phyloP scores from a whole-genome alignment of 768 basidiomycete genomes.

The Podaxis sp. region DNA sequence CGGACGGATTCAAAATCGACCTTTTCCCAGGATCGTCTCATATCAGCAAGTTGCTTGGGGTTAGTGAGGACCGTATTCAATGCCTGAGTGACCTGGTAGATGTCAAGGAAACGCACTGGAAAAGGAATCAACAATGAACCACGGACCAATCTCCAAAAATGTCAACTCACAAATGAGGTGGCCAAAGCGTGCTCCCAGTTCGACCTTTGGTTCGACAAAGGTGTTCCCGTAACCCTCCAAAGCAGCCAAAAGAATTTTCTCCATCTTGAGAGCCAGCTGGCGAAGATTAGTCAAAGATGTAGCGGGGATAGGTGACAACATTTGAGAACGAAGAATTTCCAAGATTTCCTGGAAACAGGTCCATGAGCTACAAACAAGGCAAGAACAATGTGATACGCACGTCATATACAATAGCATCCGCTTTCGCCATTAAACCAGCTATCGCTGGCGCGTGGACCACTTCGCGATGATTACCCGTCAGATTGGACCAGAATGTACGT shows the following conservation, averaged over 20 bases:
- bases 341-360: constrained; percentile 67
- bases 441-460: constrained; percentile 88
- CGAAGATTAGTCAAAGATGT: constrained; percentile 69
- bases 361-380: constrained; percentile 15
- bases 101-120: constrained; percentile 85
- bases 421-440: constrained; percentile 85
- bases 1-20: constrained; percentile 90
- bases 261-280: constrained; percentile 87
- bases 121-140: constrained; percentile 14
- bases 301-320: constrained; percentile 74
- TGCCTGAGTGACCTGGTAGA: constrained; percentile 90
- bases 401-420: constrained; percentile 88
- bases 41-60: constrained; percentile 79
- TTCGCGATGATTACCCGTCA: constrained; percentile 76
- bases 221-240: constrained; percentile 83
- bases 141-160: constrained; percentile 14
- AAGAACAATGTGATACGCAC: constrained; percentile 45
- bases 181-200: constrained; percentile 86
- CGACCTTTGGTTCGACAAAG: constrained; percentile 90
- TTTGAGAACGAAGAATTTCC: constrained; percentile 80
- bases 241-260: constrained; percentile 80
- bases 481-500: constrained; percentile 79
- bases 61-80: constrained; percentile 86
- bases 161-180: constrained; percentile 78
- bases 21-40: constrained; percentile 86